phyloP scores from a whole-genome alignment of 2,329 filamentous ascomycete species.

The Alternaria triticimaculans region DNA sequence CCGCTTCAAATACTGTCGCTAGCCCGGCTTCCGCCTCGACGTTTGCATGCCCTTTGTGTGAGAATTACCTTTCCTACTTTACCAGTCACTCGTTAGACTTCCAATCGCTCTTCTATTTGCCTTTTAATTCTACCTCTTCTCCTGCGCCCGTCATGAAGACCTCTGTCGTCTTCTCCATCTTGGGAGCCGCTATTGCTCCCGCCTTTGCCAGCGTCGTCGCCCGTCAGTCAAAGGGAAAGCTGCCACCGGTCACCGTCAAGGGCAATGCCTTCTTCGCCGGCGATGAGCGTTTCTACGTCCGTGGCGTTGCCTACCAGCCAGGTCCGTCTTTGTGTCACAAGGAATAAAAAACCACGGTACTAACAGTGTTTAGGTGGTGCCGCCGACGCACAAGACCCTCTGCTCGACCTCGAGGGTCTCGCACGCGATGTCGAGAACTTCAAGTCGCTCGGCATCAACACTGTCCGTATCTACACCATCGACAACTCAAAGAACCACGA shows the following conservation, averaged over 20 bases:
- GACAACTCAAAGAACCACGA: conserved; percentile 86
- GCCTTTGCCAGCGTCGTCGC: conserved; percentile 32
- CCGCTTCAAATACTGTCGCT: conserved; percentile 41
- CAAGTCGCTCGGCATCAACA: conserved; percentile 86
- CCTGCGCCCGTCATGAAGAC: conserved; percentile 37
- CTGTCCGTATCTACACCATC: conserved; percentile 88
- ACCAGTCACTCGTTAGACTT: conserved; percentile 48
- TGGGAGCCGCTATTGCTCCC: conserved; percentile 36
- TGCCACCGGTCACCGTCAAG: conserved; percentile 63
- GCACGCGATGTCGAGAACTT: conserved; percentile 81
- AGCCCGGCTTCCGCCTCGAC: conserved; percentile 23
- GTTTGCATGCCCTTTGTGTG: conserved; percentile 36
- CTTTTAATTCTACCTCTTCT: conserved; percentile 37
- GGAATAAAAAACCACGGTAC: conserved; percentile 41
- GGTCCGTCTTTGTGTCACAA: conserved; percentile 52
- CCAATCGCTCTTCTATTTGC: conserved; percentile 26
- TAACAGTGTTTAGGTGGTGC: conserved; percentile 48
- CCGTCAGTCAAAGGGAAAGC: conserved; percentile 45
- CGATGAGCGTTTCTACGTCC: conserved; percentile 64
- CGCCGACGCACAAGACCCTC: conserved; percentile 66
- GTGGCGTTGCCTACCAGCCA: conserved; percentile 70
- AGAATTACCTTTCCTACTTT: conserved; percentile 34
- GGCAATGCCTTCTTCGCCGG: conserved; percentile 71
- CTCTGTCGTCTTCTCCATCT: conserved; percentile 32
- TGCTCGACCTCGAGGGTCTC: conserved; percentile 73